phyloP scores from a whole-genome alignment of 73 alveolate genomes.

The Uronychia binucleata region DNA sequence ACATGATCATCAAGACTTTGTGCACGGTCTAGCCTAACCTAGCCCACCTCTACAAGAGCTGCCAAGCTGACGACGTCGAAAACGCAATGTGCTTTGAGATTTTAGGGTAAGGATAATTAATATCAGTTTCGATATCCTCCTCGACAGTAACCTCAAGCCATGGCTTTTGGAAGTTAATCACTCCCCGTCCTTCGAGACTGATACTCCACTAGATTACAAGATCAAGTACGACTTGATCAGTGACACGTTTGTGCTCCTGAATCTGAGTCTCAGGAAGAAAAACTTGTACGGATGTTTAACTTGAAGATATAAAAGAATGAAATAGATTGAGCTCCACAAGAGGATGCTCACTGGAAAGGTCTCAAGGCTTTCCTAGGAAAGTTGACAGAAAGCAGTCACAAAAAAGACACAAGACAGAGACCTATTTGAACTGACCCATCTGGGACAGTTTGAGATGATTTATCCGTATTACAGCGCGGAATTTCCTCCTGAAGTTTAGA shows the following conservation, averaged over 20 bases:
- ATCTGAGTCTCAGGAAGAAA: not conserved
- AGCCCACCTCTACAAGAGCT: constrained; percentile 39
- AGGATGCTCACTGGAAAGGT: not conserved
- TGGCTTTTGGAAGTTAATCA: constrained; percentile 58
- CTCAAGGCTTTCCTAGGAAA: not conserved
- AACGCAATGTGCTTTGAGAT: constrained; percentile 59
- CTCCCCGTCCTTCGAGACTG: constrained; percentile 58
- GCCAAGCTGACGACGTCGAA: constrained; percentile 55
- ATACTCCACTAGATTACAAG: constrained; percentile 48
- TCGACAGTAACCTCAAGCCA: constrained; percentile 47
- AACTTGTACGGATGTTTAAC: not conserved
- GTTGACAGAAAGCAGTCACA: not conserved
- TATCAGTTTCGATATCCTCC: constrained; percentile 34
- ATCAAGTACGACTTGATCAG: constrained; percentile 36
- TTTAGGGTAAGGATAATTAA: constrained; percentile 28
- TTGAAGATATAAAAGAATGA: not conserved
- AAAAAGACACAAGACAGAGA: not conserved
- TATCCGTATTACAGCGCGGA: not conserved
- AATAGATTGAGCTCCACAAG: not conserved
- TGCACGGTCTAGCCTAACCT: constrained; percentile 50
- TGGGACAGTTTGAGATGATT: not conserved
- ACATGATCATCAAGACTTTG: constrained; percentile 57
- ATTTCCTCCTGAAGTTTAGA: not conserved
- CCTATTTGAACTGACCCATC: not conserved
- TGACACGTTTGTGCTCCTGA: constrained; percentile 47